A percentile compares a stretch with the other conserved stretches of the same genome.
Evolutionary conservation across 495 filamentous ascomycete species (phyloP).

Genomic region (Penicillium paxilli): DNA sequence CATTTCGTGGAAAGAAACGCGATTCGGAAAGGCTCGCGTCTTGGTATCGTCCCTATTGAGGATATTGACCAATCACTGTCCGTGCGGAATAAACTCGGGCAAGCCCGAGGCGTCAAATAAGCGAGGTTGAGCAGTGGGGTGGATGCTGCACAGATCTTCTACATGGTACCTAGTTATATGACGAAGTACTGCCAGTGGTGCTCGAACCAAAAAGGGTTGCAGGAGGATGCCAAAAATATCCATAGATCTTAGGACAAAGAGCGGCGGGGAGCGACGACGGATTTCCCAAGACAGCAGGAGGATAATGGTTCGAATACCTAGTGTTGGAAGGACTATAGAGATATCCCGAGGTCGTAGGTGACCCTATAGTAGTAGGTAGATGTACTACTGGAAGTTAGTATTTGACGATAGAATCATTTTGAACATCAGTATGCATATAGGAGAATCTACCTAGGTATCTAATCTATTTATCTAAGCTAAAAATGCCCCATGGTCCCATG

Average conservation of each 20-base stretch:
- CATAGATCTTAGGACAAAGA: background rate
- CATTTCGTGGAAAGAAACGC: slow-evolving; percentile 21
- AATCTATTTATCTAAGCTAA: slow-evolving; percentile 27
- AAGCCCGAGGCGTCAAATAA: slow-evolving; percentile 11
- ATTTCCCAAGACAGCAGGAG: background rate
- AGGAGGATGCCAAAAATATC: background rate
- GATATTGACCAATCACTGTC: slow-evolving; percentile 8
- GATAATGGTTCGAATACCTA: background rate
- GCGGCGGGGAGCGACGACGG: background rate
- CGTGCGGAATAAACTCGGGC: slow-evolving; percentile 1
- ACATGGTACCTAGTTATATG: background rate
- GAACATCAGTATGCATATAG: background rate
- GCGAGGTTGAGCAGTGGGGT: background rate
- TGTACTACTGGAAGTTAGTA: background rate
- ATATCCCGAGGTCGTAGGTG: too few relatives aligned
- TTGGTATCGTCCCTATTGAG: slow-evolving; percentile 6
- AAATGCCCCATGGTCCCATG: too few relatives aligned
- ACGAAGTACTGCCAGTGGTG: background rate
- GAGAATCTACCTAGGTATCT: slow-evolving; percentile 23
- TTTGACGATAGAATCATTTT: background rate
- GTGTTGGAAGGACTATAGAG: too few relatives aligned
- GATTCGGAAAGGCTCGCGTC: slow-evolving; percentile 29
- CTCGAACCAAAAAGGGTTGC: background rate
- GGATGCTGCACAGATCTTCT: background rate
- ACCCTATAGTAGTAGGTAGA: too few relatives aligned